phyloP scores from a whole-genome alignment of 345 rosid genomes.

The Arabidopsis suecica region DNA sequence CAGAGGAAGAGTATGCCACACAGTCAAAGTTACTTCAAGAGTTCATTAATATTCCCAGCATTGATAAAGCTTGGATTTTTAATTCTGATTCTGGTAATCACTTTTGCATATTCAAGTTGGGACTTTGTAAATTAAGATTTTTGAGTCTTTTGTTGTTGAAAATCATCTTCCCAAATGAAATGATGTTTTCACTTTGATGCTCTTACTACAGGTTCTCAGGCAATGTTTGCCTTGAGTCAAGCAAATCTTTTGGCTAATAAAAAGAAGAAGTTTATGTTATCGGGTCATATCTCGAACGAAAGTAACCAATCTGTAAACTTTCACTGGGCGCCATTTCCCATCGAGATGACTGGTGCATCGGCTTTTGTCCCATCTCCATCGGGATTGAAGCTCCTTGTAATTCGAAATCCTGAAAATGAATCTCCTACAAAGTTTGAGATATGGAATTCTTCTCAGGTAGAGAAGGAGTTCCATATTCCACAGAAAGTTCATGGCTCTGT shows the following conservation, averaged over 20 bases:
- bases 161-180: background rate
- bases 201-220: constrained; percentile 57
- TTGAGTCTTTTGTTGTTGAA: background rate
- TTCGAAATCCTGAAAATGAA: constrained; percentile 78
- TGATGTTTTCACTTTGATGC: constrained; percentile 14
- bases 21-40: constrained; percentile 80
- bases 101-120: constrained; percentile 5
- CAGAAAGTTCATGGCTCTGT: constrained; percentile 84
- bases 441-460: constrained; percentile 78
- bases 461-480: constrained; percentile 80
- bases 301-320: constrained; percentile 52
- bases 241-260: constrained; percentile 82
- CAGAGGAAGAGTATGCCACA: constrained; percentile 69
- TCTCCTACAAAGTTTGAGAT: constrained; percentile 85
- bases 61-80: constrained; percentile 87
- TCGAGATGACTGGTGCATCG: constrained; percentile 78
- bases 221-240: constrained; percentile 81
- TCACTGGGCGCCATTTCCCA: constrained; percentile 85
- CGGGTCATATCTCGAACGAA: constrained; percentile 58
- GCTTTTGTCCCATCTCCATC: constrained; percentile 80
- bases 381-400: constrained; percentile 76
- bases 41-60: constrained; percentile 59
- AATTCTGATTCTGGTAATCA: constrained; percentile 58
- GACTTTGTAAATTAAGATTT: background rate
- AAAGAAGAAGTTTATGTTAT: constrained; percentile 63